Evolutionary conservation across 1,284 basidiomycete species (phyloP), one percentile per base, ranked within the genome.

Genomic region (Marasmius sp.): DNA sequence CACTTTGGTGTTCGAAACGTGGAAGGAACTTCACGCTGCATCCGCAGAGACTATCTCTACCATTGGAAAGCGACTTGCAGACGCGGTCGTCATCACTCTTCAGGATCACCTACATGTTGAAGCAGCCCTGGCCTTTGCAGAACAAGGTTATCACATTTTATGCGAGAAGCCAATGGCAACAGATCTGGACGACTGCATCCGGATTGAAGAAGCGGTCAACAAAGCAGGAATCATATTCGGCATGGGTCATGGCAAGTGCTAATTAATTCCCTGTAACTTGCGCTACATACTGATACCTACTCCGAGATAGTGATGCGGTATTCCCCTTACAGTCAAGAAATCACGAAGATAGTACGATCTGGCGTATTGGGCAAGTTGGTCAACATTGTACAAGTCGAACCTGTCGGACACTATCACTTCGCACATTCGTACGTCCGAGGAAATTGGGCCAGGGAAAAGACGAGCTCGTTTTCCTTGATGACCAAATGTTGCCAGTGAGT

Each of bases 91-190:
- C 59, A 81, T 95, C 64, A 80, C 89, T 3, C 89, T 93, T 0
- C 90, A 92, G 64, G 93, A 95, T 69, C 76, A 83, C 49, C 82
- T 93, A 82, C 93, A 95, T 70, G 79, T 83, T 38, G 86, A 90
- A 65, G 87, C 93, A 11, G 85, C 88, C 0, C 69, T 84, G 7
- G 90, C 88, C 0, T 94, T 94, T 73, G 86, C 88, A 1, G 81
- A 80, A 59, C 90, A 92, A 69, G 92, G 92, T 1, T 95, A 94
- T 71, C 86, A 94, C 70, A 91, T 95, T 61, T 80, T 95, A 34
- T 94, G 93, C 72, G 93, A 95, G 81, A 95, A 95, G 72, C 93
- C 93, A 0, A 93, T 95, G 90, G 91, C 92, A 1, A 94, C 91
- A 1, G 83, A 72, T 58, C 70, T 91, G 43, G 78, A 81, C 56